Evolutionary conservation across 2,329 filamentous ascomycete species (phyloP).

Genomic region (Aspergillus hiratsukae): DNA sequence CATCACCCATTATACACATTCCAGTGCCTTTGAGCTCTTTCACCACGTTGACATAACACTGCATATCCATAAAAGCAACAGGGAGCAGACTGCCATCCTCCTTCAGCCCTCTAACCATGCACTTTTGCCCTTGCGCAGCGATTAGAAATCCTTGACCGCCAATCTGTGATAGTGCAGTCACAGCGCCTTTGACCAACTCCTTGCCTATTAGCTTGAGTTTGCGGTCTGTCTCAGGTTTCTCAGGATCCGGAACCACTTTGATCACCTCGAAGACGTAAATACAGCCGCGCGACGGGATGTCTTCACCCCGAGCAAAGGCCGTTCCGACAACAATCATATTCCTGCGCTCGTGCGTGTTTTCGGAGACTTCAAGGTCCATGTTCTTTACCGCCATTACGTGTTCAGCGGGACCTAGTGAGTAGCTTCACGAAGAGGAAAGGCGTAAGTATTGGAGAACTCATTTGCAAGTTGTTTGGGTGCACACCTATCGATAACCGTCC

Average conservation of each 20-base stretch:
- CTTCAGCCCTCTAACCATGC: constrained; percentile 92
- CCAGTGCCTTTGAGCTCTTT: constrained; percentile 81
- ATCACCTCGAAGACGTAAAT: constrained; percentile 92
- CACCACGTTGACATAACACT: constrained; percentile 81
- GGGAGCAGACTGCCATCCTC: constrained; percentile 90
- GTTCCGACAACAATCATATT: constrained; percentile 82
- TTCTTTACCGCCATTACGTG: constrained; percentile 76
- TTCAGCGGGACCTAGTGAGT: constrained; percentile 70
- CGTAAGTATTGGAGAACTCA: constrained; percentile 4
- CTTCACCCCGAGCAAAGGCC: constrained; percentile 80
- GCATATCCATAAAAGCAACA: constrained; percentile 97
- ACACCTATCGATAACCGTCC: constrained; percentile 69
- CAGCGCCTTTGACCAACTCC: constrained; percentile 87
- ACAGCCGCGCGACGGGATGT: constrained; percentile 76
- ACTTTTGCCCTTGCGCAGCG: constrained; percentile 91
- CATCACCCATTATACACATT: constrained; percentile 82
- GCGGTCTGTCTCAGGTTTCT: constrained; percentile 76
- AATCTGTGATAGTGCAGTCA: constrained; percentile 79
- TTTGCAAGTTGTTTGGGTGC: constrained; percentile 6
- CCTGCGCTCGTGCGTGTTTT: constrained; percentile 80
- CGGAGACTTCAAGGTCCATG: constrained; percentile 82
- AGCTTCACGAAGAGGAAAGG: constrained; percentile 25
- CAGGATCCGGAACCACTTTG: constrained; percentile 83
- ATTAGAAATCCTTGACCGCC: constrained; percentile 85
- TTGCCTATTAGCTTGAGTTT: constrained; percentile 80